Conservation (phyloP, 1,284 basidiomycete genomes). For the Cryptococcus sp. region DNA sequence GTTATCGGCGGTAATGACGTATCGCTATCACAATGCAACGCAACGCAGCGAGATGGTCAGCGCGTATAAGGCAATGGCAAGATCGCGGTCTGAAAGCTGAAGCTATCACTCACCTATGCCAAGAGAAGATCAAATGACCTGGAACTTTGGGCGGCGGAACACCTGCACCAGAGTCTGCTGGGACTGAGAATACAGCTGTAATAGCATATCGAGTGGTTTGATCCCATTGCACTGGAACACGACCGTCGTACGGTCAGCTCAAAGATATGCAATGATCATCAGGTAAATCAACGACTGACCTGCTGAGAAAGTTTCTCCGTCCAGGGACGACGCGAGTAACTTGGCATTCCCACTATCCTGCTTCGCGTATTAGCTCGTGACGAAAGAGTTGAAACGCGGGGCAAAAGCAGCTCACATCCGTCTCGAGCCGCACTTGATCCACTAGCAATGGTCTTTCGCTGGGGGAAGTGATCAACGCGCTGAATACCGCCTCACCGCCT, state of each 20-base stretch:
- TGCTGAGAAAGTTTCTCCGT: slow-evolving; percentile 17
- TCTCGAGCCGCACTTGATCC: slow-evolving; percentile 1
- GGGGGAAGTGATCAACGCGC: slow-evolving; percentile 12
- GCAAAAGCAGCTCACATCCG: background rate
- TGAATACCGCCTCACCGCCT: slow-evolving; percentile 16
- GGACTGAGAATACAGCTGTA: slow-evolving; percentile 25
- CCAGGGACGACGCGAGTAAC: slow-evolving; percentile 15
- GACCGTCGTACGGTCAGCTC: background rate
- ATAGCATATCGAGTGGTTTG: slow-evolving; percentile 20
- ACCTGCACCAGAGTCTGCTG: slow-evolving; percentile 12
- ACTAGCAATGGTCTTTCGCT: background rate
- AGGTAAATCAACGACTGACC: slow-evolving; percentile 13
- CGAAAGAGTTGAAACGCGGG: background rate
- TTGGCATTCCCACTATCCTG: slow-evolving; percentile 13
- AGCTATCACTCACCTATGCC: slow-evolving; percentile 24
- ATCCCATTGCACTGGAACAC: slow-evolving; percentile 19
- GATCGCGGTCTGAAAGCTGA: slow-evolving; percentile 4
- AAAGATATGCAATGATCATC: background rate
- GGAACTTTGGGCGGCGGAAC: slow-evolving; percentile 10
- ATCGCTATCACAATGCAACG: slow-evolving; percentile 2
- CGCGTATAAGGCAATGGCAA: background rate
- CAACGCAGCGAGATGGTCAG: background rate
- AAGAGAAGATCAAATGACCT: slow-evolving; percentile 26
- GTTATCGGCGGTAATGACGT: slow-evolving; percentile 7
- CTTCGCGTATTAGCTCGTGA: background rate